A percentile compares a stretch with the other conserved stretches of the same genome.
Evolutionary conservation across 1,284 basidiomycete species (phyloP).

Genomic region (Melampsora larici-populina): DNA sequence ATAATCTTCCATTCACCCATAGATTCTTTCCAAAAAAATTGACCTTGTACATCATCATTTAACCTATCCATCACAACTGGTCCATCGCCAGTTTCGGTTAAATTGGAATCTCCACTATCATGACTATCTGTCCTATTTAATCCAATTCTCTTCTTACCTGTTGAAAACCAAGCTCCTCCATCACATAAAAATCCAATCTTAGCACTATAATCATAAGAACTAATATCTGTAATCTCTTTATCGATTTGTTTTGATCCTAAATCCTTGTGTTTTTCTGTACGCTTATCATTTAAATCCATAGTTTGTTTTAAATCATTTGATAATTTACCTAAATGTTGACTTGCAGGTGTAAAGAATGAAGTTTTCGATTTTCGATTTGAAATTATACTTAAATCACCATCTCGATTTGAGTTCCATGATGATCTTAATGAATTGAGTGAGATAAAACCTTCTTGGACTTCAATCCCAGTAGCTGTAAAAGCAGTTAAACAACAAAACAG

Average conservation of each 20-base stretch:
- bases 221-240: slow-evolving; percentile 21
- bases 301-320: slow-evolving; percentile 8
- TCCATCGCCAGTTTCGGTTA: too few relatives aligned
- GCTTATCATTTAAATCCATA: neutral
- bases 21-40: slow-evolving; percentile 39
- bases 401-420: neutral
- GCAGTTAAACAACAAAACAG: slow-evolving; percentile 40
- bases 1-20: slow-evolving; percentile 41
- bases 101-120: neutral
- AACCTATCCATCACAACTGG: neutral
- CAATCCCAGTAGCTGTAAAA: slow-evolving; percentile 29
- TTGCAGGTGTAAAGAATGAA: slow-evolving; percentile 27
- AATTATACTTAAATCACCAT: neutral
- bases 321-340: slow-evolving; percentile 7
- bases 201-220: slow-evolving; percentile 32
- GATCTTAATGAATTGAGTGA: slow-evolving; percentile 20
- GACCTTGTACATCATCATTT: slow-evolving; percentile 1
- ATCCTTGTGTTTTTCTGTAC: neutral
- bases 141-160: neutral
- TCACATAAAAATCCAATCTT: slow-evolving; percentile 32
- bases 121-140: neutral
- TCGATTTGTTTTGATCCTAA: neutral
- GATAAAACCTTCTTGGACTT: slow-evolving; percentile 40
- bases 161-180: slow-evolving; percentile 28
- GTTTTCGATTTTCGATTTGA: neutral